Percentiles rank a stretch among this genome's conserved stretches.
These are phyloP conservation scores for Pseudohalonectria lignicola DNA, from an alignment of 2,329 filamentous ascomycete species.

Conservation along the genomic window DNA sequence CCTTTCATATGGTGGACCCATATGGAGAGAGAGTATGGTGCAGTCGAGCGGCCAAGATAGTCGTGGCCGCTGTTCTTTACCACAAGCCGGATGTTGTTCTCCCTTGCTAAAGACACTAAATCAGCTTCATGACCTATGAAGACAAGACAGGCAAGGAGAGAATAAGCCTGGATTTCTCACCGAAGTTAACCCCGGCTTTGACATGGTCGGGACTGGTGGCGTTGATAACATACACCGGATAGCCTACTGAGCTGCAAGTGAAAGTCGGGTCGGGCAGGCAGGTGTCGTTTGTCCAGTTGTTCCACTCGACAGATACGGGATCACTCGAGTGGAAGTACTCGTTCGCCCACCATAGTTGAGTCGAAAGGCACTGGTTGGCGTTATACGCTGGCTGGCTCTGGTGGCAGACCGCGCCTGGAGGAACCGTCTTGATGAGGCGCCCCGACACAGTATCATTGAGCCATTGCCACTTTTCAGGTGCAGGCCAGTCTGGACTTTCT, in stretches of 20 bases:
- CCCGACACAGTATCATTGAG: neutral
- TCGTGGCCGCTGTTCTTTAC: slow-evolving; percentile 31
- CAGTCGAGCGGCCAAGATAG: slow-evolving; percentile 30
- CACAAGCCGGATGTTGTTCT: slow-evolving; percentile 22
- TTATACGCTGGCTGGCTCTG: neutral
- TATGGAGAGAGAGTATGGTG: slow-evolving; percentile 31
- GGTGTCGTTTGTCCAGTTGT: slow-evolving; percentile 37
- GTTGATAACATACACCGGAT: slow-evolving; percentile 29
- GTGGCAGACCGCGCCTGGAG: slow-evolving; percentile 2
- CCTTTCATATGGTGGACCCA: slow-evolving; percentile 20
- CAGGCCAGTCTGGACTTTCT: neutral
- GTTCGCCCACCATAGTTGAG: slow-evolving; percentile 11
- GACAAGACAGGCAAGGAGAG: neutral
- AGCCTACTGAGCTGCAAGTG: slow-evolving; percentile 25
- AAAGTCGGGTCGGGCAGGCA: slow-evolving; percentile 29
- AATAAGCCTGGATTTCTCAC: slow-evolving; percentile 17
- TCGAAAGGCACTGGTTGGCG: neutral
- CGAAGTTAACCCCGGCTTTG: slow-evolving; percentile 28
- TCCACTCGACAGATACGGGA: slow-evolving; percentile 22
- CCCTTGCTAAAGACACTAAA: slow-evolving; percentile 9
- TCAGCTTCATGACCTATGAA: neutral
- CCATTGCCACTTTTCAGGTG: neutral
- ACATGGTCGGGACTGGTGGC: slow-evolving; percentile 23
- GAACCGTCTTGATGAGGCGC: neutral
- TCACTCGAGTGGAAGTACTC: slow-evolving; percentile 21